These are phyloP conservation scores for Neurospora africana DNA, from an alignment of 495 filamentous ascomycete genomes.

Conservation along the genomic window DNA sequence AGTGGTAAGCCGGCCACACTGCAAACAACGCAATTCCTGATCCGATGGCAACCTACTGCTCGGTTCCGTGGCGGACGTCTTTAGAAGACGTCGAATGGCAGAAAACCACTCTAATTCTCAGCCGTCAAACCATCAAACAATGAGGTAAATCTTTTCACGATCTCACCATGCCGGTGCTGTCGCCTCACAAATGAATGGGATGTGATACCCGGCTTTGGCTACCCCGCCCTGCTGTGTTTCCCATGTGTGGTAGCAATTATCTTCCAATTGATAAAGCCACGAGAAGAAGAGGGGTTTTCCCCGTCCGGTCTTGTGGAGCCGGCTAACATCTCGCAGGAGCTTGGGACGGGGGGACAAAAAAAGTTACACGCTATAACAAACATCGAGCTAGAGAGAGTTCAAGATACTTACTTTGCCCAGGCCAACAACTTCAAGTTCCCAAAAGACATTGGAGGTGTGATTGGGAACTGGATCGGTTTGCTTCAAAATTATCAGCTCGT, in stretches of 20 bases:
- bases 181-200: background rate
- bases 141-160: background rate
- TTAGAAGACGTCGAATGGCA: background rate
- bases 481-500: background rate
- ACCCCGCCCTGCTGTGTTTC: background rate
- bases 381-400: background rate
- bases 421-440: background rate
- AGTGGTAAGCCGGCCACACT: background rate
- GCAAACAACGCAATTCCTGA: background rate
- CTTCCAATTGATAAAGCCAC: background rate
- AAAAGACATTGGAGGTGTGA: background rate
- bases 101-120: background rate
- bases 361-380: background rate
- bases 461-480: background rate
- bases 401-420: background rate
- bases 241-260: background rate
- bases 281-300: background rate
- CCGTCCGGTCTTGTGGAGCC: background rate
- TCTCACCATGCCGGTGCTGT: background rate
- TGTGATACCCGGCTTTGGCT: background rate
- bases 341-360: background rate
- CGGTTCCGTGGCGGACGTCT: background rate
- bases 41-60: background rate
- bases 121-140: background rate
- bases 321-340: background rate